Base-by-base conservation (phyloP, 352 stramenopile species). In the Phytopythium chamaehyphon region DNA sequence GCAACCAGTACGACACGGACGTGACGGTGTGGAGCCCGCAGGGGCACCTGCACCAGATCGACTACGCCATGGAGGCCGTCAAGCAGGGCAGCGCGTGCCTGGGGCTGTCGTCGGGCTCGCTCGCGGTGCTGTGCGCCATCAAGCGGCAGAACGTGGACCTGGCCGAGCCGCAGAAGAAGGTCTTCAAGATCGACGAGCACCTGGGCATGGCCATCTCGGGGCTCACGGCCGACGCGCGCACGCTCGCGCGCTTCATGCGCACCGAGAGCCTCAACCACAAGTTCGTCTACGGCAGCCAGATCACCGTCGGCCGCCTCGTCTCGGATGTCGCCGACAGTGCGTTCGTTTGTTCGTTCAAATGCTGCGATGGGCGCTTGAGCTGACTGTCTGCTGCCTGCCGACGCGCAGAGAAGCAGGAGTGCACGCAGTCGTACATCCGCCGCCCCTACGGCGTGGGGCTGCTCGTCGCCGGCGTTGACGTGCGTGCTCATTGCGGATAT, bases 1-100 rank as follows among this genome's bases (percentile, higher is more conserved):
- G 96, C 59, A 99, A 99, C 77, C 92, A 98, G 74, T 99, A 99
- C 76, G 97, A 99, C 84, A 99, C 97, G 55, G 97, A 99, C 74
- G 97, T 99, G 68, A 99, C 97, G 45, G 97, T 99, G 50, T 99
- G 96, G 96, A 98, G 87, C 73, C 97, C 97, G 26, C 96, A 99
- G 83, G 97, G 97, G 36, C 95, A 98, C 65, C 76, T 99, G 42
- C 93, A 99, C 69, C 97, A 99, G 90, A 96, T 99, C 62, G 91
- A 98, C 72, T 97, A 98, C 53, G 94, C 88, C 26, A 97, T 97
- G 79, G 92, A 98, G 71, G 93, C 91, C 49, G 91, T 98, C 35
- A 98, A 98, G 74, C 93, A 98, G 74, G 96, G 96, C 54, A 98
- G 88, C 39, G 94, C 93, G 46, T 98, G 93, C 68, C 76, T 99